Conservation (phyloP, 2,329 filamentous ascomycete genomes). For the Byssothecium circinans region DNA sequence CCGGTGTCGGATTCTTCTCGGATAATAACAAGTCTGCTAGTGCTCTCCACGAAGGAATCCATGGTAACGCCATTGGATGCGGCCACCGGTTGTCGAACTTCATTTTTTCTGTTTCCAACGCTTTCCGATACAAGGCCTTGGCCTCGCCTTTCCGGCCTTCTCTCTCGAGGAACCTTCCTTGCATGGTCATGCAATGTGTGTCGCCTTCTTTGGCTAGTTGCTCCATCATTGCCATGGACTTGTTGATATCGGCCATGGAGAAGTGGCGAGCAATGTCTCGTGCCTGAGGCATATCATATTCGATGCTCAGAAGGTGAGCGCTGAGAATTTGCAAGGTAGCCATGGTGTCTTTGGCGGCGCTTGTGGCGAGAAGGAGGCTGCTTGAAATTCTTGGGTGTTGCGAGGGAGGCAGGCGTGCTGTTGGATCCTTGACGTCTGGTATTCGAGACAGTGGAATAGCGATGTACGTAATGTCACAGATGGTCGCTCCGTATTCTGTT, state of each 20-base stretch:
- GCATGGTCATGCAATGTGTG: slow-evolving; percentile 30
- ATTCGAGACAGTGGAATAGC: slow-evolving; percentile 29
- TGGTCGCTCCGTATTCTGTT: slow-evolving; percentile 26
- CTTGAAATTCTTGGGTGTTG: slow-evolving; percentile 22
- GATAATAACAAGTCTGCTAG: slow-evolving; percentile 29
- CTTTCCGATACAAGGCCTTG: slow-evolving; percentile 24
- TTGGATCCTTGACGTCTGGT: slow-evolving; percentile 25
- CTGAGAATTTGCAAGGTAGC: slow-evolving; percentile 33
- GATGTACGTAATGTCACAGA: slow-evolving; percentile 29
- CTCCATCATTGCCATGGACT: slow-evolving; percentile 22
- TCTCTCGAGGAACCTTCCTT: slow-evolving; percentile 33
- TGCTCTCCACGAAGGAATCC: slow-evolving; percentile 36
- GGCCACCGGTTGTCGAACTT: slow-evolving; percentile 15
- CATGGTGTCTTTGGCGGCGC: slow-evolving; percentile 27
- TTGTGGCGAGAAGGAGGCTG: slow-evolving; percentile 31
- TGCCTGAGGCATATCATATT: slow-evolving; percentile 9
- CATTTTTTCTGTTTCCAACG: slow-evolving; percentile 19
- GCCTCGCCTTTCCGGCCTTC: slow-evolving; percentile 27
- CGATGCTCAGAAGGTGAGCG: slow-evolving; percentile 23
- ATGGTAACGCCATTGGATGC: slow-evolving; percentile 28
- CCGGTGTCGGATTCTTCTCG: slow-evolving; percentile 14
- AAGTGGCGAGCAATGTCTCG: slow-evolving; percentile 22
- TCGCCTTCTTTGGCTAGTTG: slow-evolving; percentile 22
- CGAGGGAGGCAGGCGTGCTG: slow-evolving; percentile 25
- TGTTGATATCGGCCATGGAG: slow-evolving; percentile 18